These are phyloP conservation scores for Salix suchowensis DNA, from an alignment of 345 rosid genomes.

Conservation along the genomic window DNA sequence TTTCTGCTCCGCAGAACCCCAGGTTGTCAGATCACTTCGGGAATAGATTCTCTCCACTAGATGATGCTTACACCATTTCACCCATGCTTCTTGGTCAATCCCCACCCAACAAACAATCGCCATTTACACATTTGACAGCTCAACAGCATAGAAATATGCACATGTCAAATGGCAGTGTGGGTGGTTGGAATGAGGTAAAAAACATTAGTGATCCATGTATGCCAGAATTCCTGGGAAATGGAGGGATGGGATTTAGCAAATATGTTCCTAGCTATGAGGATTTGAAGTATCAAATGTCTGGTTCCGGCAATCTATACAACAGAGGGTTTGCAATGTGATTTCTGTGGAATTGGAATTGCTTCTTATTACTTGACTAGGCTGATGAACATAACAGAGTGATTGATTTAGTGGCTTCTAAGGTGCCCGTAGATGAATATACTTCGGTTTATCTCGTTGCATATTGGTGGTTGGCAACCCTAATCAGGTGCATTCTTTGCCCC, in stretches of 20 bases:
- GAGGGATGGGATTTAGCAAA: slow-evolving; percentile 31
- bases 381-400: background rate
- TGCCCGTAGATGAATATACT: background rate
- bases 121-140: slow-evolving; percentile 24
- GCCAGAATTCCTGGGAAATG: slow-evolving; percentile 32
- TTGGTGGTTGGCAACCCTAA: background rate
- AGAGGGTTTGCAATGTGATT: slow-evolving; percentile 46
- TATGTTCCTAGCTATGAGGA: slow-evolving; percentile 33
- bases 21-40: slow-evolving; percentile 17
- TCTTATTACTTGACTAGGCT: background rate
- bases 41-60: slow-evolving; percentile 33
- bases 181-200: slow-evolving; percentile 39
- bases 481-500: background rate
- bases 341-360: slow-evolving; percentile 1
- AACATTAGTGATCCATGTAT: slow-evolving; percentile 22
- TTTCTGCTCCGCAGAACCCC: slow-evolving; percentile 33
- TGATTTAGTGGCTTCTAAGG: background rate
- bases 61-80: slow-evolving; percentile 25
- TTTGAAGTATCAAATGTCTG: slow-evolving; percentile 33
- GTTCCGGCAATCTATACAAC: slow-evolving; percentile 39
- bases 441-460: background rate
- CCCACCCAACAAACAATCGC: slow-evolving; percentile 22
- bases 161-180: slow-evolving; percentile 38
- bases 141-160: slow-evolving; percentile 30
- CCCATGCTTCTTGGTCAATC: slow-evolving; percentile 28